A percentile compares a stretch with the other conserved stretches of the same genome.
Conservation (phyloP, 768 basidiomycete genomes). For the Postia placenta region DNA sequence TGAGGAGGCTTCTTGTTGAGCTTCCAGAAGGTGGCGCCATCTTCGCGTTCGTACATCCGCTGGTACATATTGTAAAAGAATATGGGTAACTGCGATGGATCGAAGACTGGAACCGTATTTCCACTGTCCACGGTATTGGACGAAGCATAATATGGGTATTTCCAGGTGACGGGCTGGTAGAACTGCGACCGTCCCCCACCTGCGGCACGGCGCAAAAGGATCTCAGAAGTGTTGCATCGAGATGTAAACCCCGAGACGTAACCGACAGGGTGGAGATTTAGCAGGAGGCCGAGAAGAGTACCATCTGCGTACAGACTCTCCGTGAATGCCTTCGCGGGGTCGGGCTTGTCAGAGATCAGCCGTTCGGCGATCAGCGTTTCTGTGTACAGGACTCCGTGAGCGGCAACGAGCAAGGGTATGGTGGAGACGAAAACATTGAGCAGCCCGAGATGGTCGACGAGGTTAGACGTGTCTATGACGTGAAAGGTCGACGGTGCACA, state of each 20-base stretch:
- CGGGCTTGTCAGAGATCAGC: slow-evolving; percentile 25
- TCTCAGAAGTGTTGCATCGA: slow-evolving; percentile 35
- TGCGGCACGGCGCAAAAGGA: slow-evolving; percentile 9
- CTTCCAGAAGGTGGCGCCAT: slow-evolving; percentile 12
- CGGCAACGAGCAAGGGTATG: slow-evolving; percentile 28
- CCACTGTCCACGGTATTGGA: slow-evolving; percentile 19
- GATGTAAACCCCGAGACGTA: slow-evolving; percentile 36
- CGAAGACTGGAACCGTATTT: slow-evolving; percentile 21
- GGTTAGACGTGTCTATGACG: slow-evolving; percentile 46
- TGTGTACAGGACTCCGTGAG: slow-evolving; percentile 32
- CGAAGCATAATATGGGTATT: too few relatives aligned
- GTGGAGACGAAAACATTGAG: slow-evolving; percentile 36
- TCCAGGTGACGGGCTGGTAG: slow-evolving; percentile 37
- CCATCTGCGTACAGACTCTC: slow-evolving; percentile 33
- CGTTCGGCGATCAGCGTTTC: slow-evolving; percentile 37
- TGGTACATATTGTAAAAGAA: slow-evolving; percentile 39
- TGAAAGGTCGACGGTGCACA: slow-evolving; percentile 33
- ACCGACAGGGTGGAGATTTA: slow-evolving; percentile 36
- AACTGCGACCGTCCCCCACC: slow-evolving; percentile 6
- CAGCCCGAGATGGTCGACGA: slow-evolving; percentile 41
- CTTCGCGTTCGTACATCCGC: slow-evolving; percentile 38
- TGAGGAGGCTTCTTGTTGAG: slow-evolving; percentile 1
- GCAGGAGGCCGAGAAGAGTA: slow-evolving; percentile 32
- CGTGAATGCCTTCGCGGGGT: slow-evolving; percentile 26
- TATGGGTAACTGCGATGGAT: slow-evolving; percentile 29